A percentile compares a stretch with the other conserved stretches of the same genome.
Evolutionary conservation across 2,329 filamentous ascomycete genomes (phyloP).

Genomic region (Pseudogymnoascus sp.): DNA sequence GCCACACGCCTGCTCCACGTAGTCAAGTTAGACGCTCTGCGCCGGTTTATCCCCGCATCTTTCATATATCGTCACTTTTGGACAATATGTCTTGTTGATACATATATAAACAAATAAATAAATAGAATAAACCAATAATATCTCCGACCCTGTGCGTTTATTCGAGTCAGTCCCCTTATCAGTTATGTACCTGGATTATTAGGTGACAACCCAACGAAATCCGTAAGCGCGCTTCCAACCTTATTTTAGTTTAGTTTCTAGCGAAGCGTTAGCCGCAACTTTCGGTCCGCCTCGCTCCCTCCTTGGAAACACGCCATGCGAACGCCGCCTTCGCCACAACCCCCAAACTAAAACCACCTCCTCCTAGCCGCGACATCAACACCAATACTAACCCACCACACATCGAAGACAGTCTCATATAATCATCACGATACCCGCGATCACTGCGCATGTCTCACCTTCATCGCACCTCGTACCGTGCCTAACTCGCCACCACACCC

Average conservation of each 20-base stretch:
- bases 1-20: background rate
- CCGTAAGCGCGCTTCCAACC: background rate
- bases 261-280: background rate
- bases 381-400: background rate
- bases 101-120: background rate
- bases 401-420: background rate
- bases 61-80: background rate
- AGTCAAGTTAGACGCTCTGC: background rate
- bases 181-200: background rate
- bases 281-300: background rate
- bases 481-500: background rate
- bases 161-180: background rate
- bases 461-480: background rate
- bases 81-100: background rate
- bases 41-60: background rate
- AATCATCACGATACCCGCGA: background rate
- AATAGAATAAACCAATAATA: background rate
- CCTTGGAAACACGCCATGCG: background rate
- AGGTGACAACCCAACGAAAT: background rate
- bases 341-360: background rate
- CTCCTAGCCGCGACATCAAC: background rate
- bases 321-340: constrained; percentile 1
- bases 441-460: background rate
- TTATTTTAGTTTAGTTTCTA: constrained; percentile 5
- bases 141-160: background rate